Evolutionary conservation across 345 rosid species (phyloP).

Genomic region (Hibiscus syriacus): DNA sequence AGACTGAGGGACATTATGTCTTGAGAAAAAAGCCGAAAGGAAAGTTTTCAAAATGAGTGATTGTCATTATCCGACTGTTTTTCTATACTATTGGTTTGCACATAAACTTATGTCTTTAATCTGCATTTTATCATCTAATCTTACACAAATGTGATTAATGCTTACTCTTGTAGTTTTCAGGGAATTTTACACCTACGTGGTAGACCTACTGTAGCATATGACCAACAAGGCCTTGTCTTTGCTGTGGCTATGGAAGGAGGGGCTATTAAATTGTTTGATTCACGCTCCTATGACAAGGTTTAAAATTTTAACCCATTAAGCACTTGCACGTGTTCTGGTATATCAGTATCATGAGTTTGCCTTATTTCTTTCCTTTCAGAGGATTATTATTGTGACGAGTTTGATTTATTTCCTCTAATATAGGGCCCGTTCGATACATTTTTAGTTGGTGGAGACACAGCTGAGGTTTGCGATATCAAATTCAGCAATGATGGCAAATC

Average conservation of each 20-base stretch:
- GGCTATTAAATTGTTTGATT: slow-evolving; percentile 92
- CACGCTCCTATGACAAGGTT: slow-evolving; percentile 93
- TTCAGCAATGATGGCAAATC: slow-evolving; percentile 98
- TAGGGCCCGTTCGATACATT: slow-evolving; percentile 97
- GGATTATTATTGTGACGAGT: background rate
- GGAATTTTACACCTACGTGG: slow-evolving; percentile 87
- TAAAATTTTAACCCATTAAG: background rate
- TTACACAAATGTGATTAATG: slow-evolving; percentile 36
- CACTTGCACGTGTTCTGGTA: background rate
- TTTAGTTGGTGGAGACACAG: slow-evolving; percentile 94
- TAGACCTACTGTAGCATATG: slow-evolving; percentile 94
- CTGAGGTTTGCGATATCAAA: slow-evolving; percentile 92
- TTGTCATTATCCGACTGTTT: background rate
- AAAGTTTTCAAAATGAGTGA: background rate
- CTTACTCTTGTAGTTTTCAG: slow-evolving; percentile 62
- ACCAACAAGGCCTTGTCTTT: slow-evolving; percentile 97
- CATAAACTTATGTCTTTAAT: background rate
- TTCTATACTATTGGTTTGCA: background rate
- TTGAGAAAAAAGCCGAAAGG: background rate
- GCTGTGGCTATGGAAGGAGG: slow-evolving; percentile 99
- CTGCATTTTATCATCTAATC: slow-evolving; percentile 1
- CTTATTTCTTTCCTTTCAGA: background rate
- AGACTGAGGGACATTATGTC: background rate
- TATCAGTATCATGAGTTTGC: background rate
- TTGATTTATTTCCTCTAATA: slow-evolving; percentile 19